Evolutionary conservation across 371 early-diverging fungal species (phyloP), one percentile per base, ranked within the genome.

Genomic region (Cokeromyces recurvatus): DNA sequence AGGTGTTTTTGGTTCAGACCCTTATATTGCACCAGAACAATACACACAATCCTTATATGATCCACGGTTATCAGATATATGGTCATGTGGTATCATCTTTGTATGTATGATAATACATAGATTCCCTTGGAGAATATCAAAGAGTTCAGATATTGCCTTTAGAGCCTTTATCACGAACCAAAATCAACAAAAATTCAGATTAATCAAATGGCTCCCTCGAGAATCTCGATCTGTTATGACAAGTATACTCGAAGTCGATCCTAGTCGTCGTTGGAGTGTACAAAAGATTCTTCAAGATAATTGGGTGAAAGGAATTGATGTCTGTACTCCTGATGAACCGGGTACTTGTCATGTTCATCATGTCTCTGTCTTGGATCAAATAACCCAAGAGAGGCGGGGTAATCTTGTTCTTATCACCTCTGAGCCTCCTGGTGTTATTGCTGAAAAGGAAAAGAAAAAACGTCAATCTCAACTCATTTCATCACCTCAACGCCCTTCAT

Each of bases 1-100:
- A 49, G 93, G 92, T 19, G 67, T 87, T 20, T 87, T 79, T 43
- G 95, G 95, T 7, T 88, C 89, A 8, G 88, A 89, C 35, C 93
- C 94, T 14, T 95, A 93, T 63, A 94, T 94, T 50, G 91, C 93
- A 0, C 95, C 95, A 21, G 95, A 95, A 73, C 82, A 89, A 17
- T 90, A 87, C 57, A 60, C 57, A 34, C 70, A 73, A 17, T 54
- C 68, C 12, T 56, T 46, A 15, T 84, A 87, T 53, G 85, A 85
- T 48, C 81, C 88, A 39, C 77, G 79, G n/a, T 55, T 75, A 29
- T 75, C 85, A 20, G 90, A 89, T 62, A 55, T 85, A 27, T 89
- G 90, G 90, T 86, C 86, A 23, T 64, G 84, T 43, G 90, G 83
- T n/a, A 85, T 89, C 35, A 83, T 89, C 48, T 86, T 82, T 63